phyloP scores from a whole-genome alignment of 2,329 filamentous ascomycete species.

The Diaporthe helianthi region DNA sequence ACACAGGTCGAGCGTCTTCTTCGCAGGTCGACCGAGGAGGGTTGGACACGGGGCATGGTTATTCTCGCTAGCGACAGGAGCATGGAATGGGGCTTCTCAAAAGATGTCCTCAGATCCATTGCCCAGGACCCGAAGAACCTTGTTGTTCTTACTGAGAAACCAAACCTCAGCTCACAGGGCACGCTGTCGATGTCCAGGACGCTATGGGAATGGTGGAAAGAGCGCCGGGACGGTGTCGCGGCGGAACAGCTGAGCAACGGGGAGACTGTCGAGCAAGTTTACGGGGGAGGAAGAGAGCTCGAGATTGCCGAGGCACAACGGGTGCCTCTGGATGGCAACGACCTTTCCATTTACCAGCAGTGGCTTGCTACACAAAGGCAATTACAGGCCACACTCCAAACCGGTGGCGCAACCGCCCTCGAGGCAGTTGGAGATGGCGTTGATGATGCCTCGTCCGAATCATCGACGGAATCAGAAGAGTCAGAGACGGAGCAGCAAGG shows the following conservation, averaged over 20 bases:
- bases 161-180: slow-evolving; percentile 52
- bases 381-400: slow-evolving; percentile 80
- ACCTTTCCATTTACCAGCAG: slow-evolving; percentile 85
- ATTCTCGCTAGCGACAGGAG: slow-evolving; percentile 91
- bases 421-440: slow-evolving; percentile 76
- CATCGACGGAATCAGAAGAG: slow-evolving; percentile 85
- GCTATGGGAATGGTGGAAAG: slow-evolving; percentile 82
- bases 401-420: slow-evolving; percentile 69
- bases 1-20: slow-evolving; percentile 78
- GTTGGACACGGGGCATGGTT: slow-evolving; percentile 65
- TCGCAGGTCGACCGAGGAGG: slow-evolving; percentile 52
- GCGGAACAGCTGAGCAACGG: slow-evolving; percentile 61
- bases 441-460: slow-evolving; percentile 86
- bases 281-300: slow-evolving; percentile 68
- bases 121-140: slow-evolving; percentile 82
- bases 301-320: slow-evolving; percentile 67
- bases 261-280: slow-evolving; percentile 70
- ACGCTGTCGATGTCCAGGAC: slow-evolving; percentile 71
- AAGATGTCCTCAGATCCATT: slow-evolving; percentile 76
- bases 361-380: slow-evolving; percentile 90
- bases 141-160: slow-evolving; percentile 83
- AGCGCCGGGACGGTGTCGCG: slow-evolving; percentile 68
- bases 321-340: slow-evolving; percentile 74
- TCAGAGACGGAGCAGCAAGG: slow-evolving; percentile 91
- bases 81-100: slow-evolving; percentile 94